phyloP scores from a whole-genome alignment of 129 eudicot genomes.

The Helianthus tuberosus region DNA sequence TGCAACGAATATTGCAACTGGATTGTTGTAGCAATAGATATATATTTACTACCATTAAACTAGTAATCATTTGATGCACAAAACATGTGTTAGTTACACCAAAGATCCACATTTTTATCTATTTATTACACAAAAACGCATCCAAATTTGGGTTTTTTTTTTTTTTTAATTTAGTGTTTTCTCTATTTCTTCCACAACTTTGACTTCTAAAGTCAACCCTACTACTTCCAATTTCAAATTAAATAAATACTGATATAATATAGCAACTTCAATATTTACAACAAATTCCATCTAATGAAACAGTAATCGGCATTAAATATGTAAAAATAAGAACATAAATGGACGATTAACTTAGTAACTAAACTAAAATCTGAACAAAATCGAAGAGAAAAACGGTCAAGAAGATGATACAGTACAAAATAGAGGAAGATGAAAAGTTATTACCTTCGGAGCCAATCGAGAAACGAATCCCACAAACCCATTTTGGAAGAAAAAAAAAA shows the following conservation, averaged over 20 bases:
- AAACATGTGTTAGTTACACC: neutral
- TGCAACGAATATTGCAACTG: no score
- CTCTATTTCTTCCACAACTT: conserved; percentile 3
- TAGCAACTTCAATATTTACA: neutral
- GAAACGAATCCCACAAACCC: conserved; percentile 86
- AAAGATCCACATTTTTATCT: neutral
- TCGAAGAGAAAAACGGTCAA: neutral
- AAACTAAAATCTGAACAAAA: neutral
- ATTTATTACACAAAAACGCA: neutral
- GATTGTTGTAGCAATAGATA: neutral
- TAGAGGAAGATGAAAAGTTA: neutral
- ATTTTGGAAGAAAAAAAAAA: conserved; percentile 25
- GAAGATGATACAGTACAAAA: neutral
- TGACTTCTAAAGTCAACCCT: conserved; percentile 16
- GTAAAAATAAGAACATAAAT: neutral
- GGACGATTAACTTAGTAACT: neutral
- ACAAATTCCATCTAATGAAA: neutral
- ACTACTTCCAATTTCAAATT: neutral
- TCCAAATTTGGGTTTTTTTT: neutral
- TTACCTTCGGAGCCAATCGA: conserved; percentile 85
- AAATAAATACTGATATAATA: neutral
- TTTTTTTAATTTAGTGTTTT: neutral
- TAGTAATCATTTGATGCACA: neutral
- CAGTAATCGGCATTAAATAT: neutral
- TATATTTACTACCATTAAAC: neutral